Percentiles rank a stretch among this genome's conserved stretches.
Evolutionary conservation across 768 basidiomycete species (phyloP).

Genomic region (Trametes cubensis): DNA sequence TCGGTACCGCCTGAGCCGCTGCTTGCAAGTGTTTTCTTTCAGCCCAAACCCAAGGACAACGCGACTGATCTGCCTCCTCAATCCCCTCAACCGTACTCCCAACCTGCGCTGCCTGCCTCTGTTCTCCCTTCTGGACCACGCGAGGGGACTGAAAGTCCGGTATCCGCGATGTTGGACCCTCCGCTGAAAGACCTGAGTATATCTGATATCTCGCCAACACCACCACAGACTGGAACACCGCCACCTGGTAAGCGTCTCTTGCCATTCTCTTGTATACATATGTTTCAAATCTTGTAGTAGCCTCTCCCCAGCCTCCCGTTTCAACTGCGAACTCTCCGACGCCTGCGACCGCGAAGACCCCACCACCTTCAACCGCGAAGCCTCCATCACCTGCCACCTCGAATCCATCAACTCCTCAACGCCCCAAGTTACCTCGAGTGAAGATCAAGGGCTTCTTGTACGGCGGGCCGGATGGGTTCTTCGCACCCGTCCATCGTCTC

Average conservation of each 20-base stretch:
- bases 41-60: neutral
- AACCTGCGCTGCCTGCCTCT: neutral
- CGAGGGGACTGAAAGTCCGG: conserved; percentile 12
- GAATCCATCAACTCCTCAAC: neutral
- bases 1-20: neutral
- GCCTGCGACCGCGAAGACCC: neutral
- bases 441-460: conserved; percentile 6
- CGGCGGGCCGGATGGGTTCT: conserved; percentile 14
- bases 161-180: conserved; percentile 8
- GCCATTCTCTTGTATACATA: neutral
- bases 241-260: neutral
- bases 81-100: neutral
- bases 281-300: neutral
- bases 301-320: too few relatives aligned
- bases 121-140: neutral
- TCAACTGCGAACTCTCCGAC: neutral
- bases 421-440: neutral
- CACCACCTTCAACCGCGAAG: neutral
- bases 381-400: neutral
- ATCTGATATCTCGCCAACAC: neutral
- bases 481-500: conserved; percentile 1
- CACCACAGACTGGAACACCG: neutral
- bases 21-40: neutral
- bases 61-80: neutral
- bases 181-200: conserved; percentile 14